phyloP scores from a whole-genome alignment of 345 rosid species.

The Citrus maxima region DNA sequence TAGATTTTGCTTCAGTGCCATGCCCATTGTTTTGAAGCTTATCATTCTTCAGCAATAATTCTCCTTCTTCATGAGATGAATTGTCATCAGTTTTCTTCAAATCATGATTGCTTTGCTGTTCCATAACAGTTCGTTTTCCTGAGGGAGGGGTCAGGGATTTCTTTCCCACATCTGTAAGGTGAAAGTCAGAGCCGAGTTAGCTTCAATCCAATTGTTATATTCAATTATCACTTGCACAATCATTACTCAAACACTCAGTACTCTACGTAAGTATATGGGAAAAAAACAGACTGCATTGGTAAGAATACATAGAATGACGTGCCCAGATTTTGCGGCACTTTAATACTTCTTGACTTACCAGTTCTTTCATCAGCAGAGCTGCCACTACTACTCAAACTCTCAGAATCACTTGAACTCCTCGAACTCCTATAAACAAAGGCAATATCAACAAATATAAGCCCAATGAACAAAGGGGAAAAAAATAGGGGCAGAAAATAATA shows the following conservation, averaged over 20 bases:
- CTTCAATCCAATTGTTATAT: neutral
- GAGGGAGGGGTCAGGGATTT: constrained; percentile 16
- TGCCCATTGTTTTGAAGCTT: constrained; percentile 44
- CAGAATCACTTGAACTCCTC: constrained; percentile 55
- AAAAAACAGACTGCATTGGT: neutral
- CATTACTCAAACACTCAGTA: neutral
- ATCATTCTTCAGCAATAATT: constrained; percentile 46
- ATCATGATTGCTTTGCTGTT: constrained; percentile 27
- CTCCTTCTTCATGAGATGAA: constrained; percentile 57
- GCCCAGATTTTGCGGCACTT: constrained; percentile 33
- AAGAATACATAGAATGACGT: constrained; percentile 12
- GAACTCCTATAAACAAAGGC: constrained; percentile 50
- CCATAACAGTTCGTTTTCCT: constrained; percentile 21
- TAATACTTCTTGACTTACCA: constrained; percentile 30
- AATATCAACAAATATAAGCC: constrained; percentile 9
- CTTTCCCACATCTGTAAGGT: constrained; percentile 35
- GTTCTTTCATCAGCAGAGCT: constrained; percentile 53
- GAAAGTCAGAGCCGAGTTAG: constrained; percentile 1
- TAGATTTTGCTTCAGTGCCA: constrained; percentile 23
- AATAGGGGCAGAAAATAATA: neutral
- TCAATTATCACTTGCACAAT: neutral
- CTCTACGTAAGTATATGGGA: neutral
- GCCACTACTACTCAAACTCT: constrained; percentile 35
- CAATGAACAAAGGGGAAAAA: neutral
- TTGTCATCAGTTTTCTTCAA: constrained; percentile 26